These are phyloP conservation scores for Pleurotus giganteus DNA, from an alignment of 768 basidiomycete species.

Conservation along the genomic window DNA sequence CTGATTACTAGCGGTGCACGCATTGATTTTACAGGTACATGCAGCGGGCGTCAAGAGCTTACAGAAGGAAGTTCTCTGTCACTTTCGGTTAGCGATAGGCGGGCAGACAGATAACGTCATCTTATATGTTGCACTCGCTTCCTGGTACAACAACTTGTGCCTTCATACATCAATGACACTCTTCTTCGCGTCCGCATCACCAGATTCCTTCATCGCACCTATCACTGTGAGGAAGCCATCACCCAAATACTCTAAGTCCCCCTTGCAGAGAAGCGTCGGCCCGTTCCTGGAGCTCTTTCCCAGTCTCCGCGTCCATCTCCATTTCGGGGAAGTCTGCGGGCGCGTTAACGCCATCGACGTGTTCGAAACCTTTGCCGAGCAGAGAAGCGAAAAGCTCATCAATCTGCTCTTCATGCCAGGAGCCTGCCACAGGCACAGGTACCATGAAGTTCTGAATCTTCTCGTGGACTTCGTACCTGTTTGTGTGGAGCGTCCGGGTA, in stretches of 20 bases:
- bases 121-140: background rate
- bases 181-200: background rate
- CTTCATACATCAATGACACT: conserved; percentile 7
- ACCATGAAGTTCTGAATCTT: conserved; percentile 98
- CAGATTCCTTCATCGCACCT: background rate
- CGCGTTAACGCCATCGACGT: conserved; percentile 23
- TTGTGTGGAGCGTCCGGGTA: background rate
- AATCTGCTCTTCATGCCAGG: conserved; percentile 95
- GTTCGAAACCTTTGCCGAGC: conserved; percentile 71
- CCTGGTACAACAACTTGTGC: background rate
- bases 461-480: conserved; percentile 89
- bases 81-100: no score
- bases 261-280: conserved; percentile 31
- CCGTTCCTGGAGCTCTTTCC: conserved; percentile 25
- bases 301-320: conserved; percentile 22
- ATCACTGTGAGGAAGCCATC: conserved; percentile 15
- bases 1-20: no score
- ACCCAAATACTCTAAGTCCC: conserved; percentile 64
- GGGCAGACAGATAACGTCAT: no score
- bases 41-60: no score
- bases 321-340: conserved; percentile 20
- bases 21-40: no score
- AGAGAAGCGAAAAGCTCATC: conserved; percentile 92
- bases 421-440: conserved; percentile 64
- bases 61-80: no score